Percentiles rank a stretch among this genome's conserved stretches.
These are phyloP conservation scores for Cladophialophora bantiana DNA, from an alignment of 2,329 filamentous ascomycete genomes.

Conservation along the genomic window DNA sequence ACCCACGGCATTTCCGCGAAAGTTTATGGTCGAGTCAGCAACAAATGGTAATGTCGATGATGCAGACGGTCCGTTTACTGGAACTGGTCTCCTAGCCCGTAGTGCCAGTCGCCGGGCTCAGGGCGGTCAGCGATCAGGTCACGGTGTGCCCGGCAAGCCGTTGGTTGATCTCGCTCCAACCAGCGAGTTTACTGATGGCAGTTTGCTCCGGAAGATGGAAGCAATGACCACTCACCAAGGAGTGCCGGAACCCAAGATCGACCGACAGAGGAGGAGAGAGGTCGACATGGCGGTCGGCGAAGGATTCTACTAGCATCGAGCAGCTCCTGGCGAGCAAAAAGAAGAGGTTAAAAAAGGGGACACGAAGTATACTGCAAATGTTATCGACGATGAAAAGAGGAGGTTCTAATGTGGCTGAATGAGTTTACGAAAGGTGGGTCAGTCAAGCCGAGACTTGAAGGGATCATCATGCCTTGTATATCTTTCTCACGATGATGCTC, in stretches of 20 bases:
- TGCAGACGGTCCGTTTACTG: slow-evolving; percentile 34
- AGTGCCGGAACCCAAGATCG: slow-evolving; percentile 30
- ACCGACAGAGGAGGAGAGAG: slow-evolving; percentile 34
- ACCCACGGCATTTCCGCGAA: slow-evolving; percentile 27
- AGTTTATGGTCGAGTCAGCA: slow-evolving; percentile 18
- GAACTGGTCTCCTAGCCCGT: slow-evolving; percentile 37
- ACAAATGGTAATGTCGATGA: slow-evolving; percentile 6
- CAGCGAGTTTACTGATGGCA: slow-evolving; percentile 55
- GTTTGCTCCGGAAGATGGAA: slow-evolving; percentile 50
- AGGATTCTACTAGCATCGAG: background rate
- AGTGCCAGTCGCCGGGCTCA: slow-evolving; percentile 33
- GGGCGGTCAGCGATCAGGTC: slow-evolving; percentile 27
- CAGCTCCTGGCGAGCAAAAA: background rate
- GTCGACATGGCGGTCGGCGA: slow-evolving; percentile 24
- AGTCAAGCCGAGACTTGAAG: no score
- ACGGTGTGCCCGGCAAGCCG: slow-evolving; percentile 43
- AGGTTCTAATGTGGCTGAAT: background rate
- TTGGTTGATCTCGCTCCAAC: slow-evolving; percentile 52
- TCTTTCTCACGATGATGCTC: background rate
- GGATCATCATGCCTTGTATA: background rate
- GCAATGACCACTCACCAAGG: slow-evolving; percentile 28
- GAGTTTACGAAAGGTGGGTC: background rate
- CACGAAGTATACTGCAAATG: no score
- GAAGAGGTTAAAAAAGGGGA: no score
- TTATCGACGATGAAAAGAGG: background rate